Evolutionary conservation across 2,329 filamentous ascomycete genomes (phyloP).

Genomic region (Penicillium sp.): DNA sequence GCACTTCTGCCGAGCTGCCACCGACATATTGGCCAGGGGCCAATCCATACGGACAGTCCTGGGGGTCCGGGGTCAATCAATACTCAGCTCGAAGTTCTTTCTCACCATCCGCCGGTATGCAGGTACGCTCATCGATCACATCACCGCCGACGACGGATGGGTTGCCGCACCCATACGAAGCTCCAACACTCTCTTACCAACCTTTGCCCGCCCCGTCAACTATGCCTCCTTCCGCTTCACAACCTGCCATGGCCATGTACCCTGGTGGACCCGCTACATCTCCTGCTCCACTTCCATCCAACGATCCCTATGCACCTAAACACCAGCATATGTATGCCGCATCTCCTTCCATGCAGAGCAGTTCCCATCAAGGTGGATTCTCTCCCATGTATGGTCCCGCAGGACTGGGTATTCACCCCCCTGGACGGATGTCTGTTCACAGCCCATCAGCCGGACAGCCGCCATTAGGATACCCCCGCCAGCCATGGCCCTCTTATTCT

Average conservation of each 20-base stretch:
- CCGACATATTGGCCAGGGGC: conserved; percentile 61
- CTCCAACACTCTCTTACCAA: conserved; percentile 60
- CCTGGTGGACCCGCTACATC: conserved; percentile 26
- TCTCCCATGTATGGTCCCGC: conserved; percentile 42
- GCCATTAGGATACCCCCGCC: conserved; percentile 40
- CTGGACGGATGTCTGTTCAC: conserved; percentile 55
- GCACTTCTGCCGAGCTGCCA: conserved; percentile 46
- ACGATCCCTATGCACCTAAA: conserved; percentile 61
- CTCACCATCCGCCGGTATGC: conserved; percentile 56
- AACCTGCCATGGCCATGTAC: conserved; percentile 47
- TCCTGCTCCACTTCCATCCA: conserved; percentile 55
- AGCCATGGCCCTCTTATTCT: conserved; percentile 53
- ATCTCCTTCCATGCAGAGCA: conserved; percentile 49
- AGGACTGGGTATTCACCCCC: conserved; percentile 40
- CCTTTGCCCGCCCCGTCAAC: conserved; percentile 55
- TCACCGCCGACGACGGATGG: conserved; percentile 62
- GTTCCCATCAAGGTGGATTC: conserved; percentile 50
- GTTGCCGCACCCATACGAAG: conserved; percentile 67
- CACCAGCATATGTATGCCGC: conserved; percentile 46
- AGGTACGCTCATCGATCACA: conserved; percentile 52
- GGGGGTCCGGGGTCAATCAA: conserved; percentile 41
- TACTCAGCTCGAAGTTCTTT: conserved; percentile 55
- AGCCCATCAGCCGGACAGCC: conserved; percentile 45
- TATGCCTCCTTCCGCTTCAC: conserved; percentile 28
- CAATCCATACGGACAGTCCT: conserved; percentile 55